Evolutionary conservation across 2,329 filamentous ascomycete species (phyloP).

Genomic region (Beauveria australis): DNA sequence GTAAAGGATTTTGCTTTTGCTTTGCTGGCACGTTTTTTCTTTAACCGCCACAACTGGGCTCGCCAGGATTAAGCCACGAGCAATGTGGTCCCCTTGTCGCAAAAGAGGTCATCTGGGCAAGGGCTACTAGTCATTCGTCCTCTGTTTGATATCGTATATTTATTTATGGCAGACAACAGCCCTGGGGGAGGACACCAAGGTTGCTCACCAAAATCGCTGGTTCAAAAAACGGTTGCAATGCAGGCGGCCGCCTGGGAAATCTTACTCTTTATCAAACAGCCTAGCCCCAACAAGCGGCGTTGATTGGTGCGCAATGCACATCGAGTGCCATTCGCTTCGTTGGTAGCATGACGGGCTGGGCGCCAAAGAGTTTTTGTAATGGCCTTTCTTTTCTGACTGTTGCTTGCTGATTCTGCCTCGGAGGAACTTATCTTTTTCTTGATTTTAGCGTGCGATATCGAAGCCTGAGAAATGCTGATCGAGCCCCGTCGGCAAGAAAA

Average conservation of each 20-base stretch:
- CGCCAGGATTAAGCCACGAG: neutral
- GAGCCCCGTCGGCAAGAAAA: neutral
- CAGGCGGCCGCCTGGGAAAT: too few relatives aligned
- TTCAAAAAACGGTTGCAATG: too few relatives aligned
- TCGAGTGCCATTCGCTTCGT: too few relatives aligned
- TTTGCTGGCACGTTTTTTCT: neutral
- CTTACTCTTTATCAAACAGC: too few relatives aligned
- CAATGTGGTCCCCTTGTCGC: neutral
- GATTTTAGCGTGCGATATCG: neutral
- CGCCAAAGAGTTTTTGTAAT: neutral
- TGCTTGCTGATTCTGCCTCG: too few relatives aligned
- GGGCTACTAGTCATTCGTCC: neutral
- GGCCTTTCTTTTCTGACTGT: too few relatives aligned
- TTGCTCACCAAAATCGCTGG: too few relatives aligned
- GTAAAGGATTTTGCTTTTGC: neutral
- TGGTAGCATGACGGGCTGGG: neutral
- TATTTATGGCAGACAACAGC: too few relatives aligned
- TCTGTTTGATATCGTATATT: neutral
- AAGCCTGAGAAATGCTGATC: neutral
- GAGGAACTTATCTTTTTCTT: neutral
- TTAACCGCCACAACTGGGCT: slow-evolving; percentile 3
- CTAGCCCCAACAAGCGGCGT: too few relatives aligned
- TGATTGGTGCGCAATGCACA: too few relatives aligned
- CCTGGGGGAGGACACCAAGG: too few relatives aligned
- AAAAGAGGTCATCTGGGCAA: neutral